Evolutionary conservation across 2,329 filamentous ascomycete genomes (phyloP), one percentile per base, ranked within the genome.

Genomic region (Furcasterigmium furcatum): DNA sequence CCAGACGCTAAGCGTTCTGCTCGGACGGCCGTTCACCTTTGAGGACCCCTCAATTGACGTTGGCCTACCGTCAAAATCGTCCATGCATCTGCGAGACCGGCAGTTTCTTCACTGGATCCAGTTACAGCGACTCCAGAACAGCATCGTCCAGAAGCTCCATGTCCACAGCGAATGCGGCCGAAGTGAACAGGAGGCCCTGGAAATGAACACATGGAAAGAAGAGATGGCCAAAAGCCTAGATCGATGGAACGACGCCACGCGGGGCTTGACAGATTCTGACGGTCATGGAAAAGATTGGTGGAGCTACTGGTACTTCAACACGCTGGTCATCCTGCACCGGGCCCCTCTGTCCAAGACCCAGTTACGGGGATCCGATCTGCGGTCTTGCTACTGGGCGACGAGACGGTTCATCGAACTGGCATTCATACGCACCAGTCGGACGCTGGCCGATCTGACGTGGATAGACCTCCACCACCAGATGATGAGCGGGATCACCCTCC

Each of bases 391-490:
- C 40, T 43, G 45, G 5, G 52, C 55, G 1, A 50, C 55, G 2
- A 51, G 53, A 34, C 50, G 43, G n/a, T 49, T 55, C 38, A 51
- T 57, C 13, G 53, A 54, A 8, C 46, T 55, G 7, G 50, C 53
- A 1, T 57, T 57, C 16, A 48, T 54, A 19, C 42, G 50, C 3
- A 50, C 45, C 7, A 42, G 49, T 30, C 50, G 46, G n/a, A 49
- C 50, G 4, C 42, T 49, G 4, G 46, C 48, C 7, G 53, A 55
- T 21, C 53, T 55, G 24, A 51, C 52, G 2, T 57, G 53, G 55
- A 47, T 55, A 8, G 53, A 55, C 20, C 45, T 57, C 3, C 55
- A 57, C 43, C 52, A 54, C 44, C 55, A 57, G 25, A 44, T 55
- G 8, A 53, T 57, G 50, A 52, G 53, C 42, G 55, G 55, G 14